A percentile compares a stretch with the other conserved stretches of the same genome.
These are phyloP conservation scores for Aschersonia sp. DNA, from an alignment of 2,329 filamentous ascomycete genomes.

Conservation along the genomic window DNA sequence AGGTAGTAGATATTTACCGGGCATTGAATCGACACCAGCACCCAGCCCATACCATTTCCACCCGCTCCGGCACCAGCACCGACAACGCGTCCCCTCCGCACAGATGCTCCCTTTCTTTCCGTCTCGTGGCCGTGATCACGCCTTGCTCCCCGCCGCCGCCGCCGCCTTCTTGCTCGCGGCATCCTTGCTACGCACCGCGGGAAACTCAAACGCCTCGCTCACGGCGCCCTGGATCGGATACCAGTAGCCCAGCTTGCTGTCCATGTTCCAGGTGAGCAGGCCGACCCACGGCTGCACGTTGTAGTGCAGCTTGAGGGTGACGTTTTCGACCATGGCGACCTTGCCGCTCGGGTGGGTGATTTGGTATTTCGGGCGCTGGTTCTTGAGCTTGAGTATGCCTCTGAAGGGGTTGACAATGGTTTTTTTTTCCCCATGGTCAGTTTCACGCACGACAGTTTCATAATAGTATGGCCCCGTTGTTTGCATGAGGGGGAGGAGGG, in stretches of 20 bases:
- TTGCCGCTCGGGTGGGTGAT: conserved; percentile 79
- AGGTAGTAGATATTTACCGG: too few relatives aligned
- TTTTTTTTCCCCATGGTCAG: too few relatives aligned
- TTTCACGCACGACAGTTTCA: too few relatives aligned
- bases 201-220: conserved; percentile 50
- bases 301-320: conserved; percentile 73
- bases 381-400: conserved; percentile 62
- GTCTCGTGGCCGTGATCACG: background rate
- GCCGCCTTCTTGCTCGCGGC: conserved; percentile 7
- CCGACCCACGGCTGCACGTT: conserved; percentile 98
- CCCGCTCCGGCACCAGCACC: too few relatives aligned
- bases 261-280: conserved; percentile 64
- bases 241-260: conserved; percentile 44
- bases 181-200: conserved; percentile 47
- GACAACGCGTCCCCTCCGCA: too few relatives aligned
- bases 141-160: background rate
- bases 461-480: too few relatives aligned
- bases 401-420: conserved; percentile 19
- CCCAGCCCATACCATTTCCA: background rate
- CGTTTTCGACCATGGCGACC: conserved; percentile 59
- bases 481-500: background rate
- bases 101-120: too few relatives aligned
- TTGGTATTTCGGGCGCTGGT: conserved; percentile 90
- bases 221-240: conserved; percentile 48
- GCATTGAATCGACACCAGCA: background rate